Evolutionary conservation across 495 filamentous ascomycete species (phyloP).

Genomic region (Aspergillus hancockii): DNA sequence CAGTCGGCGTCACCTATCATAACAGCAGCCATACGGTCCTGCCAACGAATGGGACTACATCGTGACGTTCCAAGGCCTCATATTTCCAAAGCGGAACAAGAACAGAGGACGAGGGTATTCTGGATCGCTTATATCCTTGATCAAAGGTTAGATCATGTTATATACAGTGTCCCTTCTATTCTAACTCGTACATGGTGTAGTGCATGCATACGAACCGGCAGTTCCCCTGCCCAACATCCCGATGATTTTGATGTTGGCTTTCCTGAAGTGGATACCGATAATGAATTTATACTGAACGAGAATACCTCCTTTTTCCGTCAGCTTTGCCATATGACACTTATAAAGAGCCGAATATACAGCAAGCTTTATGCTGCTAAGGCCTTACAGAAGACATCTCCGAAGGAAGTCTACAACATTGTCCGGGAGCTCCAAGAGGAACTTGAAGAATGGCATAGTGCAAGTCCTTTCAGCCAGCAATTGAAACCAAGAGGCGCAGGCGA

Average conservation of each 20-base stretch:
- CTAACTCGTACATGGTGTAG: conserved; percentile 28
- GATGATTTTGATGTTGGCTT: conserved; percentile 96
- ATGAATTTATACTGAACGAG: conserved; percentile 64
- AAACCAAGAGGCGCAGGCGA: conserved; percentile 80
- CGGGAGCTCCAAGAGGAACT: conserved; percentile 84
- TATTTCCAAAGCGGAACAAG: conserved; percentile 77
- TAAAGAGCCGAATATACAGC: conserved; percentile 90
- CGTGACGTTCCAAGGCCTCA: conserved; percentile 83
- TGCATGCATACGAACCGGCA: conserved; percentile 82
- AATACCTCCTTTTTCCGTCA: conserved; percentile 87
- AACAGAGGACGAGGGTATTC: conserved; percentile 92
- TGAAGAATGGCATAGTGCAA: conserved; percentile 84
- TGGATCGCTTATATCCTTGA: conserved; percentile 97
- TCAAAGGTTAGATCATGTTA: conserved; percentile 62
- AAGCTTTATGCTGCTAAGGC: conserved; percentile 87
- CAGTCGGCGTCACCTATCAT: conserved; percentile 88
- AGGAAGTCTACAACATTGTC: conserved; percentile 83
- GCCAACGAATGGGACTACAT: conserved; percentile 93
- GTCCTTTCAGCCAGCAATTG: conserved; percentile 72
- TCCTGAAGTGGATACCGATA: conserved; percentile 76
- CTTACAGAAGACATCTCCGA: conserved; percentile 70
- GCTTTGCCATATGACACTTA: conserved; percentile 82
- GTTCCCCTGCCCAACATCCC: conserved; percentile 86
- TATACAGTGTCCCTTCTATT: background rate
- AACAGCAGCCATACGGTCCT: conserved; percentile 84